Base-by-base conservation (phyloP, 2,329 filamentous ascomycete species). In the Zymoseptoria passerinii region DNA sequence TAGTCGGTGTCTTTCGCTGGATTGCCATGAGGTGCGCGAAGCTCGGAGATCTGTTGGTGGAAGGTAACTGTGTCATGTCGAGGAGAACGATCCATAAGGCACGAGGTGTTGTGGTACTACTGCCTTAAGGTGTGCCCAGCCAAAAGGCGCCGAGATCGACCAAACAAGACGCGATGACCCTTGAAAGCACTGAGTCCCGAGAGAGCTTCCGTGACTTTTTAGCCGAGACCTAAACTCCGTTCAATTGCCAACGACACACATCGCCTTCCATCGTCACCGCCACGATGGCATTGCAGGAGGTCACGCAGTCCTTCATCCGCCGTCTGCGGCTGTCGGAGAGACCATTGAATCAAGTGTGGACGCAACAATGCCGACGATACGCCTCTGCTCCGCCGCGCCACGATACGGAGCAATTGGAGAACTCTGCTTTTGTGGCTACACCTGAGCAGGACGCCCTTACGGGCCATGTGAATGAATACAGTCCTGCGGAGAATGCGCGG, bases 351-450 rank as follows among this genome's bases (percentile, higher is more conserved):
- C 57, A 56, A 18, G 61, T 61, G 4, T 66, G 64, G 62, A 61
- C 56, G 7, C 56, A 58, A 18, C 69, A 71, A 66, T 70, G 68
- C 56, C 67, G 63, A 6, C 64, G 67, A 55, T 63, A 67, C 57
- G 67, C 68, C 29, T 68, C 68, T 20, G 63, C 61, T 27, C 57
- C 63, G n/a, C 71, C 59, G 13, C 44, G 76, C 58, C 62, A 35
- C 68, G 60, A 66, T 55, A 61, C 60, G 8, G 58, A 73, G 8
- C 78, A 81, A 7, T 71, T 82, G 23, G 80, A 83, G 53, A 28
- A 53, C 10, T 58, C 59, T 29, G 48, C 57, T 16, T 53, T 80
- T 79, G 35, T 44, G 35, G 40, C 49, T 35, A 23, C 57, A 16
- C 55, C 49, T 70, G 80, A 54, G 68, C 71, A 23, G 66, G 70